Evolutionary conservation across 2,329 filamentous ascomycete genomes (phyloP).

Genomic region (Venturia nashicola): DNA sequence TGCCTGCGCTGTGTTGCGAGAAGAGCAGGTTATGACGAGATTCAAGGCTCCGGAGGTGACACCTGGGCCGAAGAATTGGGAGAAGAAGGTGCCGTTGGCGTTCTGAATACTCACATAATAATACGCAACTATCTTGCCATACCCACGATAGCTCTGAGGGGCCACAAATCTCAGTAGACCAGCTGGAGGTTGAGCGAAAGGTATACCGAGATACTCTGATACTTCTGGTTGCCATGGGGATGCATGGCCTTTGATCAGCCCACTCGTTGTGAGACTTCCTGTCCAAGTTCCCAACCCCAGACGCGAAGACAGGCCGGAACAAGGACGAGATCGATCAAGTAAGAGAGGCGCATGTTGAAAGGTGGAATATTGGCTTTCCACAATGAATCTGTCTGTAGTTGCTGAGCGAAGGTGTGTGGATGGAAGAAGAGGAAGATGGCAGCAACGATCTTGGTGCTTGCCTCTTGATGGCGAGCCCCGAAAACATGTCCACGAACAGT

Average conservation of each 20-base stretch:
- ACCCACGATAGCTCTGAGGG: constrained; percentile 17
- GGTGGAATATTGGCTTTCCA: no score
- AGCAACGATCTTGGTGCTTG: no score
- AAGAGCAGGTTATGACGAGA: constrained; percentile 14
- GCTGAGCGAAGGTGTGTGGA: no score
- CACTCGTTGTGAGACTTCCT: constrained; percentile 20
- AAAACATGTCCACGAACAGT: no score
- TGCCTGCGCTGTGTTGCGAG: neutral
- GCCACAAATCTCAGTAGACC: constrained; percentile 22
- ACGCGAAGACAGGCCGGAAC: no score
- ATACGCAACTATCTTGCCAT: constrained; percentile 11
- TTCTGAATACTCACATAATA: neutral
- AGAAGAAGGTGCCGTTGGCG: constrained; percentile 17
- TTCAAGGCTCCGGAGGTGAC: neutral
- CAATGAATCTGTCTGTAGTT: no score
- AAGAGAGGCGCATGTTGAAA: no score
- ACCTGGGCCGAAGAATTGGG: constrained; percentile 12
- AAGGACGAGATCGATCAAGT: no score
- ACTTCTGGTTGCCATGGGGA: constrained; percentile 16
- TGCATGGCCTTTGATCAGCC: constrained; percentile 20
- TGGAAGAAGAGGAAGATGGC: no score
- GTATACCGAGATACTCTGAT: constrained; percentile 24
- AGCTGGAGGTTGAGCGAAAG: constrained; percentile 22
- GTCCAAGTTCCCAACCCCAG: constrained; percentile 11
- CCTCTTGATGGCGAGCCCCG: no score